A percentile compares a stretch with the other conserved stretches of the same genome.
phyloP scores from a whole-genome alignment of 2,329 filamentous ascomycete species.

The Ceratocystis eucalypticola region DNA sequence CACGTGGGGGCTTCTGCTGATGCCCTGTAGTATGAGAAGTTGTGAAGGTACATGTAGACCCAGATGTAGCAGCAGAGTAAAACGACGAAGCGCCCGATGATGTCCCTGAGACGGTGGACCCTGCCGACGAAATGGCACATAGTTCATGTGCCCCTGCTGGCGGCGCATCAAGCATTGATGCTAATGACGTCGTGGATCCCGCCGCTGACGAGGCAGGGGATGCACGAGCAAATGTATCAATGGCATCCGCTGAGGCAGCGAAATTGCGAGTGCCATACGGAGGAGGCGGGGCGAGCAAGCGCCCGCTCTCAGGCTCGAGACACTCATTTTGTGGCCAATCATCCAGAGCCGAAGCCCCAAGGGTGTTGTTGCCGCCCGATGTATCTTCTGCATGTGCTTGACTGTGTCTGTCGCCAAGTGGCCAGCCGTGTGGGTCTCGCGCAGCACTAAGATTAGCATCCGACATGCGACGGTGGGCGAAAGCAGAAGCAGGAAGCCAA shows the following conservation, averaged over 20 bases:
- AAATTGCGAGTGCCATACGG: background rate
- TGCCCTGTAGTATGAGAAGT: background rate
- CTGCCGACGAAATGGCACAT: background rate
- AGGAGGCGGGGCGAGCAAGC: background rate
- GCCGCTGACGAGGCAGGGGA: background rate
- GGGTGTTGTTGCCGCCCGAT: no score
- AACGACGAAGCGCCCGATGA: background rate
- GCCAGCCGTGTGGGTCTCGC: background rate
- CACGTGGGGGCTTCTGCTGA: constrained; percentile 32
- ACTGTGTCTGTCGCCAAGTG: no score
- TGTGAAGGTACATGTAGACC: constrained; percentile 17
- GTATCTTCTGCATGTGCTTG: no score
- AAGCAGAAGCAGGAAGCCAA: no score
- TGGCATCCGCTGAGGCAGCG: background rate
- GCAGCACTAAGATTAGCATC: background rate
- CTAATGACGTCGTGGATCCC: background rate
- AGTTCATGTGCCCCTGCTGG: background rate
- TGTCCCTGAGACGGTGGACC: background rate
- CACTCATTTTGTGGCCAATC: background rate
- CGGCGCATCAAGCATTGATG: background rate
- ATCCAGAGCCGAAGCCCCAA: no score
- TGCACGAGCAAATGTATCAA: background rate
- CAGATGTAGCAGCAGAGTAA: background rate
- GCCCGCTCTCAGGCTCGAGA: background rate
- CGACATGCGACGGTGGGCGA: background rate